Evolutionary conservation across 2,329 filamentous ascomycete species (phyloP).

Genomic region (Fusarium palustre): DNA sequence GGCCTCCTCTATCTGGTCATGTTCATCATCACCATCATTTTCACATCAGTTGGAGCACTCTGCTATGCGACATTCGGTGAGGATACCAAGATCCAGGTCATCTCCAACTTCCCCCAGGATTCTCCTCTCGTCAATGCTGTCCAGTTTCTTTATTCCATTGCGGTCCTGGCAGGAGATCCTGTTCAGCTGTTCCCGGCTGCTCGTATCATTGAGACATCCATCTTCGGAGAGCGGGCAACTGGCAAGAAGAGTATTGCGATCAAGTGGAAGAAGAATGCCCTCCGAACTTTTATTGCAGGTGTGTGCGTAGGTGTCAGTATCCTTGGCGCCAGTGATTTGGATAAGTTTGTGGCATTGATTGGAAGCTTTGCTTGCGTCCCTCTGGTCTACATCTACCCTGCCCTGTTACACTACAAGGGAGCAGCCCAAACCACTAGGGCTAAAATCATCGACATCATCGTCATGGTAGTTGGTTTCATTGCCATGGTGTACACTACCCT

Average conservation of each 20-base stretch:
- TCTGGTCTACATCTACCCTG: constrained; percentile 81
- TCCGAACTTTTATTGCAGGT: constrained; percentile 68
- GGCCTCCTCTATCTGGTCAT: constrained; percentile 75
- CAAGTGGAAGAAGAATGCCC: constrained; percentile 82
- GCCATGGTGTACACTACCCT: constrained; percentile 79
- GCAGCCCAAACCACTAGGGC: constrained; percentile 67
- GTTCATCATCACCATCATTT: constrained; percentile 78
- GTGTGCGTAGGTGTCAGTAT: constrained; percentile 72
- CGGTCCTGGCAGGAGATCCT: constrained; percentile 78
- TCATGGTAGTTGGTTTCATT: constrained; percentile 72
- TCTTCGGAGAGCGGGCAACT: constrained; percentile 73
- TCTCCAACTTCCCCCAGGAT: constrained; percentile 79
- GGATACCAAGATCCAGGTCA: constrained; percentile 77
- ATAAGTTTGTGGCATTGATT: constrained; percentile 80
- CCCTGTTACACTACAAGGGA: constrained; percentile 76
- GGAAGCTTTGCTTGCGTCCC: constrained; percentile 80
- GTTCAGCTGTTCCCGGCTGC: constrained; percentile 81
- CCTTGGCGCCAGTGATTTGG: constrained; percentile 74
- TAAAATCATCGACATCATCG: constrained; percentile 69
- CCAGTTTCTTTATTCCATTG: constrained; percentile 79
- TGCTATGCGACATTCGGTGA: constrained; percentile 81
- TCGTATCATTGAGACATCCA: constrained; percentile 74
- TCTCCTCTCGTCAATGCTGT: constrained; percentile 80
- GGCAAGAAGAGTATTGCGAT: constrained; percentile 73
- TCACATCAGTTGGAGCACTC: constrained; percentile 77